phyloP scores from a whole-genome alignment of 306 rosid genomes.

The Hippophae tibetana region DNA sequence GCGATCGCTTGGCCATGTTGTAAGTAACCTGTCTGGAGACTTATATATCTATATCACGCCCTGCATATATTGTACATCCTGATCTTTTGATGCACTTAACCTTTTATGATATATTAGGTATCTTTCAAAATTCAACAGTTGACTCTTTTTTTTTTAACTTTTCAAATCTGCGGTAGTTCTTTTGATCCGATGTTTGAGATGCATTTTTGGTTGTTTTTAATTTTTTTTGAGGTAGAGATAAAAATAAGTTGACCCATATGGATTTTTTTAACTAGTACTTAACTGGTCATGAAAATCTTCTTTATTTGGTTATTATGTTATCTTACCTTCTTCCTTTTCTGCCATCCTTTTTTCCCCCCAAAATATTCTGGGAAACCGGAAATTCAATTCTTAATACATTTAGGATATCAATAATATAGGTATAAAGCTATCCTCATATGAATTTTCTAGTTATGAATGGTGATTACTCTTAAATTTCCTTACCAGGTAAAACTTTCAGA shows the following conservation, averaged over 20 bases:
- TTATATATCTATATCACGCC: background rate
- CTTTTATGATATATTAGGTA: background rate
- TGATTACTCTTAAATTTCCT: conserved; percentile 21
- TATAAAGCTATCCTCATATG: conserved; percentile 8
- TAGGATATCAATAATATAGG: background rate
- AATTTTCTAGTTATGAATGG: conserved; percentile 15
- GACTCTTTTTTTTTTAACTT: no score
- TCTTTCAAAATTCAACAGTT: no score
- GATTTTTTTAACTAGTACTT: no score
- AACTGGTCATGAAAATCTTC: no score
- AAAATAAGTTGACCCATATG: no score
- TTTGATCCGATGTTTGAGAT: no score
- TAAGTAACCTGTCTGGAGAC: conserved; percentile 36
- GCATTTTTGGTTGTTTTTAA: no score
- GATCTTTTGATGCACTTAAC: conserved; percentile 10
- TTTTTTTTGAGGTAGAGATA: no score
- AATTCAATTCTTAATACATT: conserved; percentile 1
- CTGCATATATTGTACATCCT: conserved; percentile 3
- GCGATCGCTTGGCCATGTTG: conserved; percentile 95
- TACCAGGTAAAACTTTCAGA: conserved; percentile 91
- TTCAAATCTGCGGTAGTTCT: no score
- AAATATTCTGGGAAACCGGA: background rate
- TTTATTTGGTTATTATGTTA: no score
- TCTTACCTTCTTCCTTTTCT: no score
- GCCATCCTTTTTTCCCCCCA: background rate